Base-by-base conservation (phyloP, 2,329 filamentous ascomycete species). In the Incumbomyces lentus region DNA sequence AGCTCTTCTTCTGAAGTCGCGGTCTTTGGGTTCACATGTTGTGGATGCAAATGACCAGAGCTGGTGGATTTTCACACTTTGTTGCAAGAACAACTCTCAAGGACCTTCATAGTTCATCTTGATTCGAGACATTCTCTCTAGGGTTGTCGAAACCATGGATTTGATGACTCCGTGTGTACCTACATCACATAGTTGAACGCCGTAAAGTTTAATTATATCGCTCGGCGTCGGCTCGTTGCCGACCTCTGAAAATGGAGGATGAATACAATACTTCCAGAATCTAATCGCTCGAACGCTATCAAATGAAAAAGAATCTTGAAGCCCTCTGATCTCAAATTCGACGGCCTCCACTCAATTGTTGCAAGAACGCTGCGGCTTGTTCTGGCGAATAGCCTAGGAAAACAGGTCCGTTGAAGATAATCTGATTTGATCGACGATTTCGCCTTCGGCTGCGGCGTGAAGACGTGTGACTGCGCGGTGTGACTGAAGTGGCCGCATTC, bases 381-480 rank as follows among this genome's bases (percentile, higher is more conserved):
- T 93, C 86, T 51, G 87, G 76, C 8, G 83, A 80, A 59, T 95
- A 95, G 0, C 90, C 90, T 57, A 96, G 86, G 60, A 95, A 95
- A 0, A 95, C 88, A 0, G 90, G 90, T 0, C 90, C 90, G 7
- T 86, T 94, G 60, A 95, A 95, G 0, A 93, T 72, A 76, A 95
- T 84, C 56, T 84, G 82, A 19, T 36, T 37, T 13, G 17, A 18
- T 11, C 33, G 22, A 48, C 43, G 6, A 17, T 35, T 22, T 14
- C 14, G 13, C 46, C 48, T 17, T 33, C 31, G 16, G 17, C 45
- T 19, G 33, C 22, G 13, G 18, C 37, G 41, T 36, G 44, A 31
- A 41, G 52, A 32, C 42, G 34, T 22, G 16, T 45, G 42, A 16
- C 42, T 45, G 4, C 22, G 22, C 22, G 22, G 22, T 8, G 22